phyloP scores from a whole-genome alignment of 805 yeast species.

The Saccharomycopsis fodiens region DNA sequence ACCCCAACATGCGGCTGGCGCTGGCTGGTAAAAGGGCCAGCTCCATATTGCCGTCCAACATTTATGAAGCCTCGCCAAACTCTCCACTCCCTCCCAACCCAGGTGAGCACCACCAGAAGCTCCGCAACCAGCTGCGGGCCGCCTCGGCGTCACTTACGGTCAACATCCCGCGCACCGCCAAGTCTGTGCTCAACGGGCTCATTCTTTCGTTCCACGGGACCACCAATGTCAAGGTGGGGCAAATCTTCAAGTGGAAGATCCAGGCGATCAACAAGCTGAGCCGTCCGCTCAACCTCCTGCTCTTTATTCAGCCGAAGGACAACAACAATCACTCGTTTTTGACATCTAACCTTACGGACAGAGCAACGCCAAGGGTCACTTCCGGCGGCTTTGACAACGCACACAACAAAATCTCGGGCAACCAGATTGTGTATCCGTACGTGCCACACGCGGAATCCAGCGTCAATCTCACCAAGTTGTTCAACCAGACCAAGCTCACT shows the following conservation, averaged over 20 bases:
- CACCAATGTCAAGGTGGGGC: slow-evolving; percentile 52
- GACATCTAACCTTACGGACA: slow-evolving; percentile 18
- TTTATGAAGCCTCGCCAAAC: not conserved
- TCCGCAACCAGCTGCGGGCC: slow-evolving; percentile 16
- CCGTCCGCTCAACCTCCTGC: slow-evolving; percentile 43
- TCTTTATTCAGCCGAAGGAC: slow-evolving; percentile 34
- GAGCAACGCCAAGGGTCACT: slow-evolving; percentile 1
- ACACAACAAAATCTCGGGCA: slow-evolving; percentile 11
- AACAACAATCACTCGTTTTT: slow-evolving; percentile 20
- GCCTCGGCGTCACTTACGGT: slow-evolving; percentile 21
- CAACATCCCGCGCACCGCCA: slow-evolving; percentile 20
- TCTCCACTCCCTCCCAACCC: slow-evolving; percentile 12
- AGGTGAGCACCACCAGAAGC: slow-evolving; percentile 13
- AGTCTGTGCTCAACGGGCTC: slow-evolving; percentile 27
- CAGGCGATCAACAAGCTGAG: slow-evolving; percentile 56
- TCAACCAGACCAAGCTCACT: slow-evolving; percentile 33
- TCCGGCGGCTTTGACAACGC: slow-evolving; percentile 6
- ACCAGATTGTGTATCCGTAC: slow-evolving; percentile 20
- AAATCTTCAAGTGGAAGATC: slow-evolving; percentile 52
- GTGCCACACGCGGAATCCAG: slow-evolving; percentile 3
- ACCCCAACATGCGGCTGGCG: not conserved
- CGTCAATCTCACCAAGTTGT: slow-evolving; percentile 27
- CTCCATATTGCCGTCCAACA: slow-evolving; percentile 2
- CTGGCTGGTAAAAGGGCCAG: not conserved
- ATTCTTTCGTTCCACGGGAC: slow-evolving; percentile 56